Conservation (phyloP, 2,329 filamentous ascomycete genomes). For the Paraconiothyrium sp. region DNA sequence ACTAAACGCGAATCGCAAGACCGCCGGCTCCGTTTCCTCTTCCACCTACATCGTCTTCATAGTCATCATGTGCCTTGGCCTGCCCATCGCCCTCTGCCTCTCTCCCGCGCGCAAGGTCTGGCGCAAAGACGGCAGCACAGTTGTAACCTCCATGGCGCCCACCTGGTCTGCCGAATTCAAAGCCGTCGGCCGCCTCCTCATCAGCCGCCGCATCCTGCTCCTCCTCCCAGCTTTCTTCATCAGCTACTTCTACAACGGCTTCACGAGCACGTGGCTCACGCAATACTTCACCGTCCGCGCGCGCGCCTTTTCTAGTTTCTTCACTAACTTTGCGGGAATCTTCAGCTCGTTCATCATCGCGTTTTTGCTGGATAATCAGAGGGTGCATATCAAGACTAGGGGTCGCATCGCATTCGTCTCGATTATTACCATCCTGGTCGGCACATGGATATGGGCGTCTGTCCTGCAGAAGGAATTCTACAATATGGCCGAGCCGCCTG, state of each 20-base stretch:
- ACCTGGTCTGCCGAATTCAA: conserved; percentile 41
- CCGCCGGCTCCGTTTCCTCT: conserved; percentile 50
- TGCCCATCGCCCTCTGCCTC: conserved; percentile 54
- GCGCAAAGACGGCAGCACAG: conserved; percentile 53
- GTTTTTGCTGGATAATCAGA: conserved; percentile 43
- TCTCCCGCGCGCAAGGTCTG: conserved; percentile 58
- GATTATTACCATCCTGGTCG: conserved; percentile 43
- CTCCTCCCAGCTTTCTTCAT: conserved; percentile 49
- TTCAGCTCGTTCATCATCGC: conserved; percentile 49
- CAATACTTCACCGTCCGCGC: conserved; percentile 49
- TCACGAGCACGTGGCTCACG: conserved; percentile 47
- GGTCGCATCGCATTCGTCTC: conserved; percentile 38
- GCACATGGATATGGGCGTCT: conserved; percentile 49
- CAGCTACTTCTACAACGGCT: conserved; percentile 52
- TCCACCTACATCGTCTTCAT: conserved; percentile 59
- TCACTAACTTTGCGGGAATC: conserved; percentile 50
- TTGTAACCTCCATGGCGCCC: conserved; percentile 36
- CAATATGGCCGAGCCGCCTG: conserved; percentile 34
- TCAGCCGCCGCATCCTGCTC: conserved; percentile 43
- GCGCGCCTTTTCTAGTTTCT: conserved; percentile 47
- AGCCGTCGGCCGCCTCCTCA: conserved; percentile 41
- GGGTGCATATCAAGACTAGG: conserved; percentile 45
- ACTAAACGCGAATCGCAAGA: conserved; percentile 53
- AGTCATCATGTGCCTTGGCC: conserved; percentile 58
- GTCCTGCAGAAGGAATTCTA: conserved; percentile 47